Conservation (phyloP, 2,329 filamentous ascomycete species). For the Fusarium zealandicum region DNA sequence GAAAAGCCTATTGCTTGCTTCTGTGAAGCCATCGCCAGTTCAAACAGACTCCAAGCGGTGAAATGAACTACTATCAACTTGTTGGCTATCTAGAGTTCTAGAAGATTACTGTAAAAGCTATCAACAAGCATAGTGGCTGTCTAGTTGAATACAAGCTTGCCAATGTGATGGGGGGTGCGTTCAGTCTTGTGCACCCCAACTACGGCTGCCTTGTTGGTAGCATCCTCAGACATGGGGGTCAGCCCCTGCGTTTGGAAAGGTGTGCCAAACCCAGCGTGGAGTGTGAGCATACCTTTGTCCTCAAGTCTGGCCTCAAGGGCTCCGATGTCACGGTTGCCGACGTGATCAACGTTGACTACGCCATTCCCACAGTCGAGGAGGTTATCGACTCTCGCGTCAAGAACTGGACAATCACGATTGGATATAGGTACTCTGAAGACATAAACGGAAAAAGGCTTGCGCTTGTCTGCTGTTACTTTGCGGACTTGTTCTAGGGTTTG, state of each 20-base stretch:
- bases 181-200: conserved; percentile 41
- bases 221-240: conserved; percentile 38
- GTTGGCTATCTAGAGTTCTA: conserved; percentile 27
- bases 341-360: conserved; percentile 41
- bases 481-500: conserved; percentile 10
- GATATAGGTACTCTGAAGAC: conserved; percentile 41
- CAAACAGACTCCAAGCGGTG: not conserved
- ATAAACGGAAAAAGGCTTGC: not conserved
- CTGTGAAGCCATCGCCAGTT: not conserved
- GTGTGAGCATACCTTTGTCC: conserved; percentile 41
- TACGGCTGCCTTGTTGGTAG: conserved; percentile 40
- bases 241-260: conserved; percentile 24
- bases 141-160: conserved; percentile 42
- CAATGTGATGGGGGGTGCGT: conserved; percentile 43
- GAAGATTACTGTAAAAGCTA: conserved; percentile 31
- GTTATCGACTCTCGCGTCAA: conserved; percentile 42
- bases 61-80: not conserved
- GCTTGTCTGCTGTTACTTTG: not conserved
- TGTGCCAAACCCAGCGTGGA: conserved; percentile 42
- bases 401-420: conserved; percentile 38
- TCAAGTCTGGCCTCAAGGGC: conserved; percentile 35
- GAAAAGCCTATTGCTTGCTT: not conserved
- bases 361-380: conserved; percentile 41
- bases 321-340: conserved; percentile 41
- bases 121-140: conserved; percentile 34